These are phyloP conservation scores for Ophiocordyceps camponoti-floridani DNA, from an alignment of 2,329 filamentous ascomycete species.

Conservation along the genomic window DNA sequence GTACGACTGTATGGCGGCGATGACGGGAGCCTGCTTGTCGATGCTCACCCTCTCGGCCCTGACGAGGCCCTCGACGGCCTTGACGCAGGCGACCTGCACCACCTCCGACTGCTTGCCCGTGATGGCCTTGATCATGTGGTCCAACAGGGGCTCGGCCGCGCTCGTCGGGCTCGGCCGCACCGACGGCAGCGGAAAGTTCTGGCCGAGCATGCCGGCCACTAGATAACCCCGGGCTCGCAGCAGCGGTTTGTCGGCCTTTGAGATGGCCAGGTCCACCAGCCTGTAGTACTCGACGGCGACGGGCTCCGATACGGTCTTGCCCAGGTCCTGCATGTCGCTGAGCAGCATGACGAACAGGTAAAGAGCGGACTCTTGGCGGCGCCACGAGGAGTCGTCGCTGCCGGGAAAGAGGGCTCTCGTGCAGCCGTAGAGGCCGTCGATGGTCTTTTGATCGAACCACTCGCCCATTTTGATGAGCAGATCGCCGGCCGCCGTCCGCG, in stretches of 20 bases:
- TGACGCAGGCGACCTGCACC: conserved; percentile 82
- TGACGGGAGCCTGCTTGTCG: conserved; percentile 41
- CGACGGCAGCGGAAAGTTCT: conserved; percentile 45
- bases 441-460: conserved; percentile 60
- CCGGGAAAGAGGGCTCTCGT: conserved; percentile 55
- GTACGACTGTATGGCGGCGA: conserved; percentile 52
- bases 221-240: conserved; percentile 76
- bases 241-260: conserved; percentile 50
- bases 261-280: conserved; percentile 63
- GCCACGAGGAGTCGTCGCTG: conserved; percentile 28
- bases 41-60: conserved; percentile 29
- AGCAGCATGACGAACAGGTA: conserved; percentile 74
- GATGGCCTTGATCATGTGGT: conserved; percentile 59
- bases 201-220: conserved; percentile 62
- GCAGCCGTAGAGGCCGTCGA: conserved; percentile 64
- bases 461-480: conserved; percentile 83
- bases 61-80: conserved; percentile 56
- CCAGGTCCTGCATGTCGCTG: conserved; percentile 65
- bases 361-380: conserved; percentile 59
- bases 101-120: conserved; percentile 64
- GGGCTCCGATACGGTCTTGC: conserved; percentile 50
- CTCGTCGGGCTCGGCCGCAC: conserved; percentile 6
- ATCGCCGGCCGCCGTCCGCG: conserved; percentile 81
- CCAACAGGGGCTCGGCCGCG: conserved; percentile 30
- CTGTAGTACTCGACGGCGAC: conserved; percentile 60